Evolutionary conservation across 1,139 yeast genomes (phyloP).

Genomic region (Diutina neorugosa): DNA sequence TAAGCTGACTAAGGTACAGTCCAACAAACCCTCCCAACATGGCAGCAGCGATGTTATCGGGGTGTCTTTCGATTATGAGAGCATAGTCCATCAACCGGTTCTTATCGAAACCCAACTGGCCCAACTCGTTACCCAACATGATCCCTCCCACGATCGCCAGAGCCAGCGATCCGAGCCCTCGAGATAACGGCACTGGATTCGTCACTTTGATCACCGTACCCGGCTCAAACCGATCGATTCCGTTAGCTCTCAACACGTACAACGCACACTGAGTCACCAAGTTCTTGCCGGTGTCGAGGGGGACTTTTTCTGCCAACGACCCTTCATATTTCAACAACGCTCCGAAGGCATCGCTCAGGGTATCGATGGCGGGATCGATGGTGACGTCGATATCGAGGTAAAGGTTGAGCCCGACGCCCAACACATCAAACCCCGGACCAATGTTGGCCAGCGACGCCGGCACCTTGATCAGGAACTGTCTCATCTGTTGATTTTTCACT

Average conservation of each 20-base stretch:
- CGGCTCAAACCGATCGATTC: conserved; percentile 57
- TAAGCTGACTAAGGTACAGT: conserved; percentile 73
- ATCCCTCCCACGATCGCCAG: conserved; percentile 98
- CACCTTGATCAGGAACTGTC: conserved; percentile 40
- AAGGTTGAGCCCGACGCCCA: conserved; percentile 77
- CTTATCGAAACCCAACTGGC: conserved; percentile 58
- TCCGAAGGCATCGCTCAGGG: conserved; percentile 51
- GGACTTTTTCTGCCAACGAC: conserved; percentile 67
- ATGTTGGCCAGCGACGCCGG: conserved; percentile 98
- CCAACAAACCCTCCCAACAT: conserved; percentile 99
- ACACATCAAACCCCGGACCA: conserved; percentile 96
- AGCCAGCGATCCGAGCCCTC: conserved; percentile 97
- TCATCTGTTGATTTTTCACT: neutral
- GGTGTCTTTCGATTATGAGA: conserved; percentile 94
- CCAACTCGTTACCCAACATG: conserved; percentile 79
- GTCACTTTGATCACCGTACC: conserved; percentile 76
- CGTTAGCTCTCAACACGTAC: conserved; percentile 78
- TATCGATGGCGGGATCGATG: conserved; percentile 41
- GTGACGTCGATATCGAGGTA: conserved; percentile 59
- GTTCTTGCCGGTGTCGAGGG: conserved; percentile 63
- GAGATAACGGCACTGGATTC: conserved; percentile 90
- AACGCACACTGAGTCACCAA: conserved; percentile 87
- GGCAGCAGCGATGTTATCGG: conserved; percentile 96
- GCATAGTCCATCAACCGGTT: conserved; percentile 87
- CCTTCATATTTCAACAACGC: conserved; percentile 63